Evolutionary conservation across 495 filamentous ascomycete genomes (phyloP).

Genomic region (Xylaria scruposa): DNA sequence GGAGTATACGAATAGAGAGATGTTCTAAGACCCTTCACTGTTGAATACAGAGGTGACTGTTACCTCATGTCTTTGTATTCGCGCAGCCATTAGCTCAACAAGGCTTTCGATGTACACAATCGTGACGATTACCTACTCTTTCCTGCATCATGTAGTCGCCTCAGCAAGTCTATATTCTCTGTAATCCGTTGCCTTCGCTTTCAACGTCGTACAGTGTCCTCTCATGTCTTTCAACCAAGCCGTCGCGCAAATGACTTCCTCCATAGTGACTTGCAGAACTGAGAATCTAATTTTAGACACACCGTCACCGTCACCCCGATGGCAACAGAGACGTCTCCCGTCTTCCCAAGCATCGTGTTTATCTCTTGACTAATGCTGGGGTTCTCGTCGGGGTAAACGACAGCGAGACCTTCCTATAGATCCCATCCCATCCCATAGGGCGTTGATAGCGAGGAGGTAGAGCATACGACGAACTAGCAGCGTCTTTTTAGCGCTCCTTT

Average conservation of each 20-base stretch:
- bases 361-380: background rate
- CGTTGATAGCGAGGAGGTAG: background rate
- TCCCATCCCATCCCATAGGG: background rate
- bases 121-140: background rate
- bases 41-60: background rate
- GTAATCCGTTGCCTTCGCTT: background rate
- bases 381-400: background rate
- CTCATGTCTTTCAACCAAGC: background rate
- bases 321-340: background rate
- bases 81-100: background rate
- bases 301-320: background rate
- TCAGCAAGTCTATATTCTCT: background rate
- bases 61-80: background rate
- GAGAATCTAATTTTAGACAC: background rate
- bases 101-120: background rate
- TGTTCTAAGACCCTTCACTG: background rate
- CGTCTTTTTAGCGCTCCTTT: background rate
- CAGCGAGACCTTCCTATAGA: background rate
- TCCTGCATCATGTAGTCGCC: background rate
- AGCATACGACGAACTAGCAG: background rate
- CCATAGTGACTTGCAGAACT: background rate
- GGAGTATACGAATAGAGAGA: background rate
- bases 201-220: background rate
- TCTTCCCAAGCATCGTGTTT: background rate
- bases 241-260: background rate